Base-by-base conservation (phyloP, 306 rosid species). In the Fragaria ananassa region DNA sequence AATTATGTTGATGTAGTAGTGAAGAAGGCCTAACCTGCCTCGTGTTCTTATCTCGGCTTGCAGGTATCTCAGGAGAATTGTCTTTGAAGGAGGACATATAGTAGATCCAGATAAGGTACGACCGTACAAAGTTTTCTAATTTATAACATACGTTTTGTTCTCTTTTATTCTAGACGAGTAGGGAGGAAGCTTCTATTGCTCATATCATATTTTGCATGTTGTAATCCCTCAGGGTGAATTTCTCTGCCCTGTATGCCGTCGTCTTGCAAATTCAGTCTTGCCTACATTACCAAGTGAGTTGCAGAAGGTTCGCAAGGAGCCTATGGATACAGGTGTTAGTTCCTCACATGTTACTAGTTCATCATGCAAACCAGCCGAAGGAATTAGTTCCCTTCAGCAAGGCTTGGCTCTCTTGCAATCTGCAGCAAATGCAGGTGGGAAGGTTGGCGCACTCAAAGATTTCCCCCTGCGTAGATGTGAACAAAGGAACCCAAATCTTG, bases 21-120 rank as follows among this genome's bases (percentile, higher is more conserved):
- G 57, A 63, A 4, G 58, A 54, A 41, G 29, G 68, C 67, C 49
- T 54, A 41, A 45, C 46, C 41, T 75, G 1, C 53, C 25, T 53
- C 77, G 58, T 74, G 37, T 46, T 50, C 49, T 80, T 65, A 39
- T 64, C 71, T 81, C 23, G 75, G 72, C 70, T 41, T 74, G 79
- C 90, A 96, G 99, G 83, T 88, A 85, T 82, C 82, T 84, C 79
- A 84, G 98, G 83, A 92, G 99, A 87, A 89, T 92, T 80, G 93
- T 91, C 72, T 96, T 96, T 68, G 99, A 96, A 87, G 99, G 99
- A 84, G 97, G 98, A 78, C 99, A 92, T 86, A 92, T 92, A 77
- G 97, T 85, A 51, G 99, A 96, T 71, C 98, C 97, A 62, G 98
- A 93, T 76, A 93, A 89, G 99, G 99, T 89, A 83, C 29, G 23